Conservation (phyloP, 140 eudicot species). For the Ambrosia hybrid region DNA sequence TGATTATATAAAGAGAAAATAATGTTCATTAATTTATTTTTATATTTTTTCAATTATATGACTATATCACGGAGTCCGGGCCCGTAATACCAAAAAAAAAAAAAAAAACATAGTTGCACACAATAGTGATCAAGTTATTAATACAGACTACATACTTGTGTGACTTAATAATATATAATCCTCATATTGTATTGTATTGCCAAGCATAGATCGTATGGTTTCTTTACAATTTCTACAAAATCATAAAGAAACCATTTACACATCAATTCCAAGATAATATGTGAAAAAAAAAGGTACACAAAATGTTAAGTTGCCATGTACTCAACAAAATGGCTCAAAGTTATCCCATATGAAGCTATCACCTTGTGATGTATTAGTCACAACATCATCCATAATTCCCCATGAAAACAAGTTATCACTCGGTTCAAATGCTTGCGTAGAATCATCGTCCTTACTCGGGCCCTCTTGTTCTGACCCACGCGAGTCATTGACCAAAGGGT, state of each 20-base stretch:
- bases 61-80: no score
- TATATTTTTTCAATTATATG: no score
- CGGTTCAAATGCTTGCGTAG: conserved; percentile 5
- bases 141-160: neutral
- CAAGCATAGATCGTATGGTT: conserved; percentile 5
- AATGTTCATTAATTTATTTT: neutral
- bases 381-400: conserved; percentile 31
- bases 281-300: neutral
- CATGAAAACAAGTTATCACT: conserved; percentile 31
- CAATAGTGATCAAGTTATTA: neutral
- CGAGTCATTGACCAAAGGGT: conserved; percentile 17
- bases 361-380: conserved; percentile 18
- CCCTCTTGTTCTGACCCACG: conserved; percentile 13
- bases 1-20: neutral
- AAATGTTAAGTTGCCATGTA: neutral
- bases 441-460: conserved; percentile 9
- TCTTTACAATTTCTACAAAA: conserved; percentile 6
- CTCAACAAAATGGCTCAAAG: conserved; percentile 24
- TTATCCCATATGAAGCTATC: conserved; percentile 34
- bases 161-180: neutral
- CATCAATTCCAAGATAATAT: neutral
- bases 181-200: neutral
- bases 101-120: neutral
- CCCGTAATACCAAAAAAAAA: no score
- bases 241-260: conserved; percentile 10